Evolutionary conservation across 2,329 filamentous ascomycete genomes (phyloP).

Genomic region (Fusarium virguliforme): DNA sequence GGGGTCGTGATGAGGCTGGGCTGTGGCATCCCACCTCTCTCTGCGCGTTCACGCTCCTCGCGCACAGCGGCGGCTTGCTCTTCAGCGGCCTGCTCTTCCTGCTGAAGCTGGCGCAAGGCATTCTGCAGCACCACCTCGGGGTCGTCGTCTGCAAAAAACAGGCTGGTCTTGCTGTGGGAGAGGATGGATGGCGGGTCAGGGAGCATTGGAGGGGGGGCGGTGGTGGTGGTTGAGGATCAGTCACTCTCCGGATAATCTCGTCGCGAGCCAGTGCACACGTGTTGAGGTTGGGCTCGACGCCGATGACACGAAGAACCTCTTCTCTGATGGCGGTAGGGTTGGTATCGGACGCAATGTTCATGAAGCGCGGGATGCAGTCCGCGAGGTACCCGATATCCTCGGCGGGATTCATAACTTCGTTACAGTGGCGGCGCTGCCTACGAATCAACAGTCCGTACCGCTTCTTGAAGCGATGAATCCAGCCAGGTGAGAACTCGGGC

Average conservation of each 20-base stretch:
- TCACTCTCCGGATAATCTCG: slow-evolving; percentile 66
- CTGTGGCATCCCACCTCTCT: slow-evolving; percentile 55
- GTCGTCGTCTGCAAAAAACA: slow-evolving; percentile 68
- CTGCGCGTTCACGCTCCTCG: slow-evolving; percentile 67
- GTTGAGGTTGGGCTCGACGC: slow-evolving; percentile 68
- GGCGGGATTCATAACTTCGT: slow-evolving; percentile 64
- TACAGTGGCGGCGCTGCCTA: slow-evolving; percentile 69
- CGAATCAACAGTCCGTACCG: slow-evolving; percentile 72
- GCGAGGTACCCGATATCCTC: slow-evolving; percentile 74
- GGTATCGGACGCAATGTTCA: slow-evolving; percentile 71
- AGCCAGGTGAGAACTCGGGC: slow-evolving; percentile 75
- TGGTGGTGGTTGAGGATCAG: slow-evolving; percentile 42
- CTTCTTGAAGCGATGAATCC: slow-evolving; percentile 77
- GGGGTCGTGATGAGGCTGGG: slow-evolving; percentile 56
- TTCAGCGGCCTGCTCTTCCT: slow-evolving; percentile 72
- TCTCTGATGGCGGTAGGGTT: slow-evolving; percentile 74
- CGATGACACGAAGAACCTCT: slow-evolving; percentile 69
- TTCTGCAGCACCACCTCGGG: slow-evolving; percentile 73
- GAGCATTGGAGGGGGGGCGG: slow-evolving; percentile 47
- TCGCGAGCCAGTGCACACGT: slow-evolving; percentile 73
- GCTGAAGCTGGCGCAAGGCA: slow-evolving; percentile 71
- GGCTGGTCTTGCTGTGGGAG: slow-evolving; percentile 56
- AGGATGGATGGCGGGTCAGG: slow-evolving; percentile 48
- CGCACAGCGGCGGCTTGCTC: slow-evolving; percentile 70
- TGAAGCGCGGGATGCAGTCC: slow-evolving; percentile 73